Percentiles rank a stretch among this genome's conserved stretches.
phyloP scores from a whole-genome alignment of 805 yeast species.

The Yarrowia divulgata region DNA sequence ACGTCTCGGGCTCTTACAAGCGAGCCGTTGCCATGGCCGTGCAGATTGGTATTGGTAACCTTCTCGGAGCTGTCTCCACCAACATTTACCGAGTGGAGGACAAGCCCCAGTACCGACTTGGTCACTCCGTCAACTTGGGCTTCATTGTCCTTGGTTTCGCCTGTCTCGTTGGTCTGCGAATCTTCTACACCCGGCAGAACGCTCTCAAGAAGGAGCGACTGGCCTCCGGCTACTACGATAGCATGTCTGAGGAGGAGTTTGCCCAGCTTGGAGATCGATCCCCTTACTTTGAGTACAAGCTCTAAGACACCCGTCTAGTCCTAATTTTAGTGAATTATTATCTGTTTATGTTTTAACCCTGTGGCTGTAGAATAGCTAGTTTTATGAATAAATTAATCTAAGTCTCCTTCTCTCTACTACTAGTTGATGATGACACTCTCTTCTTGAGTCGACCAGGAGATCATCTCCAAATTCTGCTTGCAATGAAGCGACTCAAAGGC shows the following conservation, averaged over 20 bases:
- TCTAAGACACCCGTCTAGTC: conserved; percentile 11
- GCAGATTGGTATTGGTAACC: conserved; percentile 69
- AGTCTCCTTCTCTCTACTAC: no score
- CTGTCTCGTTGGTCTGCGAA: conserved; percentile 22
- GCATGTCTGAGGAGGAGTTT: conserved; percentile 20
- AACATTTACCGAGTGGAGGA: conserved; percentile 61
- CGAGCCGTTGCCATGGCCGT: conserved; percentile 61
- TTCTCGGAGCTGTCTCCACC: conserved; percentile 66
- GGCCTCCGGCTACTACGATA: conserved; percentile 26
- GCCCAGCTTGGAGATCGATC: conserved; percentile 32
- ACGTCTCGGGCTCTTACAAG: conserved; percentile 64
- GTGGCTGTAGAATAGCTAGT: neutral
- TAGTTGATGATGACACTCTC: neutral
- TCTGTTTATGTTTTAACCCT: neutral
- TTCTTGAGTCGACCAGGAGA: conserved; percentile 24
- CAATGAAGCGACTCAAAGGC: conserved; percentile 7
- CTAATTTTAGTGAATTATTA: conserved; percentile 8
- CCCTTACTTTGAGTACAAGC: conserved; percentile 37
- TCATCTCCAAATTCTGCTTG: conserved; percentile 9
- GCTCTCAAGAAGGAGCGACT: conserved; percentile 28
- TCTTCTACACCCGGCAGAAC: conserved; percentile 37
- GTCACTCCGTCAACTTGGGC: conserved; percentile 58
- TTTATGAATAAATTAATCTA: neutral
- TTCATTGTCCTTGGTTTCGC: conserved; percentile 52
- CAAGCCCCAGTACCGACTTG: conserved; percentile 62